A percentile compares a stretch with the other conserved stretches of the same genome.
phyloP scores from a whole-genome alignment of 73 alveolate genomes.

The Paramecium sexaurelia region DNA sequence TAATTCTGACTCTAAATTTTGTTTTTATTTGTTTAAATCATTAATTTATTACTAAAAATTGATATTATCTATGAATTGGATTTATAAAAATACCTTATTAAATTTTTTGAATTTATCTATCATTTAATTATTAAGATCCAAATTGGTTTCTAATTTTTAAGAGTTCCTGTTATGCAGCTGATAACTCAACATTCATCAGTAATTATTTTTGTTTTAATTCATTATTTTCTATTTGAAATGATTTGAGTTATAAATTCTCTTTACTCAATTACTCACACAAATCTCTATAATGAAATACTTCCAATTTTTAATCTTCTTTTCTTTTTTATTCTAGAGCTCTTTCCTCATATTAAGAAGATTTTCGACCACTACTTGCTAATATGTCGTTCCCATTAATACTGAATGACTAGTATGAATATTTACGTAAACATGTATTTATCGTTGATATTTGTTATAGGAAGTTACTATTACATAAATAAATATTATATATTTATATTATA shows the following conservation, averaged over 20 bases:
- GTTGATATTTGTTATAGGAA: background rate
- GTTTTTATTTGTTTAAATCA: background rate
- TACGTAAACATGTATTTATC: background rate
- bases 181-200: background rate
- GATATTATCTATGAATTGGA: background rate
- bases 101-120: background rate
- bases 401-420: background rate
- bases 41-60: background rate
- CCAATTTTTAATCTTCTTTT: background rate
- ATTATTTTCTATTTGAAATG: slow-evolving; percentile 5
- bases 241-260: background rate
- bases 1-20: background rate
- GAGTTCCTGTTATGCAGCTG: background rate
- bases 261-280: background rate
- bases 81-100: background rate
- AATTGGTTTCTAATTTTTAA: background rate
- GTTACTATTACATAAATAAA: background rate
- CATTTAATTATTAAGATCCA: background rate
- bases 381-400: background rate
- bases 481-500: background rate
- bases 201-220: background rate
- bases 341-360: background rate
- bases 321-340: background rate
- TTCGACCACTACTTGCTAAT: background rate
- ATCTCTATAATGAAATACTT: background rate